phyloP scores from a whole-genome alignment of 2,329 filamentous ascomycete genomes.

The Penicillium frequentans region DNA sequence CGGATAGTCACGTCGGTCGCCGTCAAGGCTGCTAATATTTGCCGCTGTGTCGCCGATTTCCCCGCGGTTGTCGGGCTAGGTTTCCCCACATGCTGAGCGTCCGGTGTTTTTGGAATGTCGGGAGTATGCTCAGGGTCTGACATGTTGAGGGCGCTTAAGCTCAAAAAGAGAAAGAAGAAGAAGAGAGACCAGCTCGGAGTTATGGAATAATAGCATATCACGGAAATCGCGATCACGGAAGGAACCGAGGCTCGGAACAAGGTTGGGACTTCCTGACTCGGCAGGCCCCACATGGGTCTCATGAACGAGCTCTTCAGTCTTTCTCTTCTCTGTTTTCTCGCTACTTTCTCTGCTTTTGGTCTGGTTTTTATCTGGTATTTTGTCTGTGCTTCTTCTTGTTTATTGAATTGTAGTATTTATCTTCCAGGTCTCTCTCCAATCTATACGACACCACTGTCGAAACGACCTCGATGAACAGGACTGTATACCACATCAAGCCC shows the following conservation, averaged over 20 bases:
- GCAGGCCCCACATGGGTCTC: conserved; percentile 3
- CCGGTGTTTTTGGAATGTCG: conserved; percentile 10
- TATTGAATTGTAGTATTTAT: too few relatives aligned
- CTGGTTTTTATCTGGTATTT: too few relatives aligned
- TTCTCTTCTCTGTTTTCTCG: too few relatives aligned
- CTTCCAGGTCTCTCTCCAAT: too few relatives aligned
- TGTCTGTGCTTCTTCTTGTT: too few relatives aligned
- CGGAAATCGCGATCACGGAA: conserved; percentile 12
- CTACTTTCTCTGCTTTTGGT: too few relatives aligned
- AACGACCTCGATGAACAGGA: not conserved
- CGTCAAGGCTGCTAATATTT: conserved; percentile 27
- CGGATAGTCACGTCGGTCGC: conserved; percentile 31
- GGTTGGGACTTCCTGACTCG: conserved; percentile 14
- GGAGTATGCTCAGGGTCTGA: conserved; percentile 18
- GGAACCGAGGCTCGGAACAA: conserved; percentile 31
- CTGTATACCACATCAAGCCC: not conserved
- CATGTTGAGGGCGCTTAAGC: conserved; percentile 15
- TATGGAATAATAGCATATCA: not conserved
- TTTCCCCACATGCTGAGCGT: conserved; percentile 20
- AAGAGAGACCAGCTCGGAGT: conserved; percentile 6
- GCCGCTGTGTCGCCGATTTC: conserved; percentile 23
- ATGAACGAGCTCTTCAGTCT: not conserved
- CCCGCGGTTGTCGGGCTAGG: conserved; percentile 15
- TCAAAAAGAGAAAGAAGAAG: not conserved
- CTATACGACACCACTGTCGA: not conserved